Evolutionary conservation across 2,329 filamentous ascomycete genomes (phyloP), one percentile per base, ranked within the genome.

Genomic region (Ceratocystis ficicola): DNA sequence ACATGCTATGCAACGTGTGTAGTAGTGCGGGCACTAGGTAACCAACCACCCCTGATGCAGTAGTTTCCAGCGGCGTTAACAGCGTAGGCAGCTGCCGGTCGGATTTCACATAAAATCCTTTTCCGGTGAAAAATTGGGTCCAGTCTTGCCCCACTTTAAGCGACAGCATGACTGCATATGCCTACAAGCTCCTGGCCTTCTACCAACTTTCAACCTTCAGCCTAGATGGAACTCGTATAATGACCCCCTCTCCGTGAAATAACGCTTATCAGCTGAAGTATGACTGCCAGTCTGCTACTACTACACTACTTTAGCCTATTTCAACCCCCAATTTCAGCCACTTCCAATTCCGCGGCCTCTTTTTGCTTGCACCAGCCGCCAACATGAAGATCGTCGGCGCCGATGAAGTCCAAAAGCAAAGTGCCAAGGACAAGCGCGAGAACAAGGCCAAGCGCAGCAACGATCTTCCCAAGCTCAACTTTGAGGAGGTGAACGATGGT

Each of bases 401-500:
- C 15, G 32, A 64, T 10, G 36, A 55, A 44, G 48, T 55, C 63
- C 15, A 22, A 12, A 57, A 55, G 22, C 32, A 64, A 22, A 57
- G 41, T 5, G 22, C 48, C 25, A 28, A 57, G 22, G 52, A 57
- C 7, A 57, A 57, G 12, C 52, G 52, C 10, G 22, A 57, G 32
- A 57, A n/a, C 52, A 57, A 30, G 17, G 22, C 52, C 5, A 30
- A 57, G 28, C 52, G 52, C 52, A 30, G 10, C 22, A 12, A 25
- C 15, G 32, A 48, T 8, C 12, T 63, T 8, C 44, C 20, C 12
- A 48, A 44, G 10, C 44, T 63, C 7, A 70, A 75, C 60, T 73
- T 75, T 64, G 74, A 75, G 55, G 72, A 73, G n/a, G 70, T 76
- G 61, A 74, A 75, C 71, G 75, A 76, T 66, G 75, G 77, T 71